Base-by-base conservation (phyloP, 805 yeast genomes). In the Metahyphopichia silvanorum region DNA sequence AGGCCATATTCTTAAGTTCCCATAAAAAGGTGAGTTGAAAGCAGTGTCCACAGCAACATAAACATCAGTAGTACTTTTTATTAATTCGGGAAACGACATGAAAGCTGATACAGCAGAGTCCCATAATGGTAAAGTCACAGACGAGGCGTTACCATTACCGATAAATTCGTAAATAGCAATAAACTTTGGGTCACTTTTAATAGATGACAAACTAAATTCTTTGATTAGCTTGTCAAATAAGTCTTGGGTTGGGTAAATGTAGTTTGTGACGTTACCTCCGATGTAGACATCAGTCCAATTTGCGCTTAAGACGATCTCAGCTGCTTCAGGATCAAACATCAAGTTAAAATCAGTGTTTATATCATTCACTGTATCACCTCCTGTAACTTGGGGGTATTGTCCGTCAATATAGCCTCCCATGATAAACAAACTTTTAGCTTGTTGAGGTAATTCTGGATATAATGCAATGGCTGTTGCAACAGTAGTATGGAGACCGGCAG, bases 391-490 rank as follows among this genome's bases (percentile, higher is more conserved):
- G 4, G 60, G 63, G 32, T 55, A 57, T 45, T 65, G 70, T 25
- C 44, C 57, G 46, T 67, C 73, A 32, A 63, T 51, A 44, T 61
- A 67, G 14, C 71, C 73, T 31, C 71, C 73, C 71, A 66, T 66
- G 37, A 65, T 52, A 47, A 55, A 63, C 30, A 66, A 44, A 29
- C 61, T 63, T 20, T 54, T 66, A 30, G 67, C 62, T 28, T 64
- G 66, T 33, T 63, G 44, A 13, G 62, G 59, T 37, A 67, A 37
- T 17, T 51, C 42, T 26, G 72, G 71, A 41, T 64, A 66, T 18
- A 64, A 46, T 20, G 60, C 47, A 13, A 67, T 23, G 13, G 73
- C 71, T 45, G 63, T 67, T n/a, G 73, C 73, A 25, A 67, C 64
- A 16, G 69, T 65, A 25, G 73, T 67, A 62, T 60, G 55, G 44